Base-by-base conservation (phyloP, 306 rosid species). In the Rosa chinensis region DNA sequence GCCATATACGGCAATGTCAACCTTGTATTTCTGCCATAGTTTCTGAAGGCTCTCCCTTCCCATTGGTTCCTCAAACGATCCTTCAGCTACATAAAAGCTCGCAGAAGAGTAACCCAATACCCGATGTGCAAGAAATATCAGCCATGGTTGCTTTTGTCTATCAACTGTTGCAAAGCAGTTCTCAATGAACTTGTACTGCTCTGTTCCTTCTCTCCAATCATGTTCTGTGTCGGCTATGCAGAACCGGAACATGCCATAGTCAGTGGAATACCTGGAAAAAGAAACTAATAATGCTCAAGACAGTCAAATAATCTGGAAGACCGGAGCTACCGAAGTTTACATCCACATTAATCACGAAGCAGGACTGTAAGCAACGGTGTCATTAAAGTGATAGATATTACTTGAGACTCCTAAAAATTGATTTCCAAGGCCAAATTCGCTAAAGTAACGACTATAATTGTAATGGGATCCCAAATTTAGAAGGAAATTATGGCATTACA, bases 31-130 rank as follows among this genome's bases (percentile, higher is more conserved):
- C 84, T 95, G 99, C 99, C 99, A 95, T n/a, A 92, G 89, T 66
- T 12, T 79, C 82, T 95, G 99, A 84, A 95, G 99, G 84, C 92
- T 93, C 70, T 92, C 98, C 81, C 97, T 86, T 48, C 99, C 99
- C 99, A 95, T 95, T 82, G 99, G 99, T 82, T 95, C 99, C 80
- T 87, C 97, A 76, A 93, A 92, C 4, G 98, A 92, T 69, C 98
- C 99, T 83, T 95, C 97, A 39, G 83, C 90, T 4, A 72, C 99
- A 73, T 92, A 95, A 88, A 85, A 91, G 47, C 58, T 83, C 0
- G 82, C 89, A 66, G 99, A 86, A 75, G 98, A 95, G 84, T 95
- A 95, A 62, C 99, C 99, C 39, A 95, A 86, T 59, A 95, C 99
- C 53, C 99, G 90, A 79, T 95, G 99, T 4, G 98, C 97, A 73